Base-by-base conservation (phyloP, 148 eudicot species). In the Chenopodium suecicum region DNA sequence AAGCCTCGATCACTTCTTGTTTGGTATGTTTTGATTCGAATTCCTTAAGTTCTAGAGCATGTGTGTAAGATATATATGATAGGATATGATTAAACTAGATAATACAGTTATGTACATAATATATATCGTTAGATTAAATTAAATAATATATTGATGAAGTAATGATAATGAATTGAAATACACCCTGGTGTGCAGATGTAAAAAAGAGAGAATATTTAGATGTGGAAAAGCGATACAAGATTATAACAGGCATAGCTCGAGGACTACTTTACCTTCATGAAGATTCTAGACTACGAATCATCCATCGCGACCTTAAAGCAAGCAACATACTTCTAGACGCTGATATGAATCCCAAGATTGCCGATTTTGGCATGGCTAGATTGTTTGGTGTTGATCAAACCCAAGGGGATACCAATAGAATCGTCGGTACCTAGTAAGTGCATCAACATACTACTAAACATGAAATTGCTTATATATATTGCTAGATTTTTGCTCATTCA, bases 391-490 rank as follows among this genome's bases (percentile, higher is more conserved):
- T 63, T 11, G 91, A 88, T 72, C 89, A 86, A 75, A 76, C 82
- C 32, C 87, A 82, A 7, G 86, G 75, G 23, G 76, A 77, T 34
- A 86, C 90, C 23, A 84, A 27, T 69, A 67, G 76, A 83, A 70
- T 87, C 12, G 89, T 77, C 20, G 89, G 91, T 14, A 89, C 89
- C 37, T 87, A 82, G 91, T 89, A 80, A 87, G 89, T 88, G 4
- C 52, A n/a, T 2, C 63, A n/a, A 0, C 48, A 31, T 22, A 34
- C 8, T 32, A 2, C 1, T 29, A 7, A 25, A 0, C 37, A 19
- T 66, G 70, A 22, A 27, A n/a, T 37, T 37, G 44, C 44, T 0
- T 31, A 6, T 37, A 37, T 37, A 6, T 4, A 37, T 37, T 37
- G 44, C 7, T 37, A 12, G 17, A 17, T 13, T 16, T 11, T 56